Conservation (phyloP, 2,329 filamentous ascomycete species). For the Penicillium verrucosum region DNA sequence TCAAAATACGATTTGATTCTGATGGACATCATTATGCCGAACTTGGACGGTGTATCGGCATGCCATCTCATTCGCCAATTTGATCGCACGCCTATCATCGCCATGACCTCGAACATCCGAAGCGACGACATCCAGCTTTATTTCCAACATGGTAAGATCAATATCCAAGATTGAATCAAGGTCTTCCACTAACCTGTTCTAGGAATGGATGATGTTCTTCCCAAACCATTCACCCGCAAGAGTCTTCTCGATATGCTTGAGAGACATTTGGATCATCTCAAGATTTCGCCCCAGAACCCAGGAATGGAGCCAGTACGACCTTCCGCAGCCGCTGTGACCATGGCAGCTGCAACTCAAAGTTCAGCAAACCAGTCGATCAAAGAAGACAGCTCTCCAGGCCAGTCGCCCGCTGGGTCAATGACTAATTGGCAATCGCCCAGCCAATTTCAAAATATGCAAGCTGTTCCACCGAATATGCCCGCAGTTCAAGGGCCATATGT, state of each 20-base stretch:
- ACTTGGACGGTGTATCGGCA: constrained; percentile 89
- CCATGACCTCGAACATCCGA: constrained; percentile 98
- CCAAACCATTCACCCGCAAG: constrained; percentile 92
- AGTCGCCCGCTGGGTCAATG: constrained; percentile 57
- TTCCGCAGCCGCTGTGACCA: constrained; percentile 39
- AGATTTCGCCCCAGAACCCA: constrained; percentile 59
- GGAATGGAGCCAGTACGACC: constrained; percentile 49
- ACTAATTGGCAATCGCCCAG: constrained; percentile 64
- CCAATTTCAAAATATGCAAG: constrained; percentile 56
- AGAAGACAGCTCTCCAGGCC: constrained; percentile 61
- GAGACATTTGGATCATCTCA: constrained; percentile 80
- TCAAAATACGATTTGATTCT: constrained; percentile 69
- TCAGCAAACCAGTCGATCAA: constrained; percentile 57
- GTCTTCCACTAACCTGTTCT: constrained; percentile 23
- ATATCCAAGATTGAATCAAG: not conserved
- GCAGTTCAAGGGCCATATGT: constrained; percentile 44
- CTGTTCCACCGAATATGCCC: constrained; percentile 50
- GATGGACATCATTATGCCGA: constrained; percentile 97
- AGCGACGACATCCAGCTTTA: constrained; percentile 97
- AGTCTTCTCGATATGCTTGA: constrained; percentile 81
- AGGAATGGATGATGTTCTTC: constrained; percentile 98
- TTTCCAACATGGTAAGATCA: constrained; percentile 79
- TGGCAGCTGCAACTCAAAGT: constrained; percentile 43
- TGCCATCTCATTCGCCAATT: constrained; percentile 91
- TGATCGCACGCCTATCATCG: constrained; percentile 80